Evolutionary conservation across 2,329 filamentous ascomycete species (phyloP), one percentile per base, ranked within the genome.

Genomic region (Zopfia rhizophila): DNA sequence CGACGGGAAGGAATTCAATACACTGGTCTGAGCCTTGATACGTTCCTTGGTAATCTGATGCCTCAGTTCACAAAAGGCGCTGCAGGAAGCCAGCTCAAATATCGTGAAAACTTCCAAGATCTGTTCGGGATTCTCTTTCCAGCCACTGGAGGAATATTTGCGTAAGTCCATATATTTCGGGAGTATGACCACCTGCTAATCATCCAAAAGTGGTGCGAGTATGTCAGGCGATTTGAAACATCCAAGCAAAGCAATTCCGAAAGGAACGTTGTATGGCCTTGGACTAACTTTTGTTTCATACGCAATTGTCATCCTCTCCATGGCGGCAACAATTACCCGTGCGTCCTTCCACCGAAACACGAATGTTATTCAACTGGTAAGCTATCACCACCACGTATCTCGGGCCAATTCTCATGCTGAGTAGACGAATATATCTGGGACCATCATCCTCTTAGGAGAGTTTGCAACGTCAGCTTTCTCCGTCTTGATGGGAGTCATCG

Each of bases 151-250:
- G 78, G 75, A 4, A 84, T 83, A 18, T 82, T 84, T 59, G 80
- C 81, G 75, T 79, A 67, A 57, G 75, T 73, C 5, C 24, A 4
- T 21, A 23, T 7, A 24, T 14, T 12, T 11, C 18, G 17, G 14
- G 13, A 7, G 7, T 12, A 4, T 25, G 14, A 38, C n/a, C 25
- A 41, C 10, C 43, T 41, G 6, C 35, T 27, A 29, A 35, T 13
- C 6, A 82, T 83, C 66, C 35, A 27, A 36, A 37, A 81, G 78
- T 32, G 91, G 91, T 13, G 91, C 91, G 5, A 93, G 89, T 58
- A 95, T 96, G 91, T 95, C 90, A 6, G 91, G 91, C 13, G 90
- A 96, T 65, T 72, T 96, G 37, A 88, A 83, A 51, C 87, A 91
- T 53, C 91, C 91, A 0, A 93, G 89, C 77, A 90, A 86, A 68